Percentiles rank a stretch among this genome's conserved stretches.
Conservation (phyloP, 164 flowering plant species). For the Cinnamomum micranthum region DNA sequence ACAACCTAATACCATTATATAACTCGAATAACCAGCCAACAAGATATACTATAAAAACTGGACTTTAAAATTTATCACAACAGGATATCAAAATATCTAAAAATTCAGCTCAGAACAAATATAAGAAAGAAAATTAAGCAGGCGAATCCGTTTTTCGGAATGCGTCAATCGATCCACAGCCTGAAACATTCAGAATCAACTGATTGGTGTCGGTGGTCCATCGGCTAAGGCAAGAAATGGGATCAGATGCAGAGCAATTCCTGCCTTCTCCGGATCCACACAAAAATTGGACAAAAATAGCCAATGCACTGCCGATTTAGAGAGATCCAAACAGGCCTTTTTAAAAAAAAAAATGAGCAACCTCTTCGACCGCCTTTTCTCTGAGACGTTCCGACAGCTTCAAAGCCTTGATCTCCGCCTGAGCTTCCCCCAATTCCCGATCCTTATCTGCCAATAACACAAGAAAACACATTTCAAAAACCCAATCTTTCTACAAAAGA, state of each 20-base stretch:
- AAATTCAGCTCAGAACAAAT: not conserved
- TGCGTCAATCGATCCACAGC: too few species aligned
- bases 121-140: too few species aligned
- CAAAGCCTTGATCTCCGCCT: conserved; percentile 57
- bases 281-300: too few species aligned
- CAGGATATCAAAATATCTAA: not conserved
- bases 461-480: not conserved
- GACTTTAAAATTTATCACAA: too few species aligned
- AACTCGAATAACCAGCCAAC: not conserved
- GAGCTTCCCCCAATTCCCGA: conserved; percentile 63
- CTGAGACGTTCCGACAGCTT: conserved; percentile 52
- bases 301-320: not conserved
- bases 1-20: not conserved
- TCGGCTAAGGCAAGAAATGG: not conserved
- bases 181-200: not conserved
- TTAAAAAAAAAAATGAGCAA: conserved; percentile 5
- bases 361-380: conserved; percentile 77
- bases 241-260: too few species aligned
- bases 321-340: not conserved
- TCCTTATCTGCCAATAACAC: conserved; percentile 48
- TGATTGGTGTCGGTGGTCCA: not conserved
- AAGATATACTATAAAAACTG: not conserved
- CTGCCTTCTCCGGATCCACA: too few species aligned
- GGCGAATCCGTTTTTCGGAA: too few species aligned
- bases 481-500: not conserved